These are phyloP conservation scores for Pistacia vera DNA, from an alignment of 345 rosid genomes.

Conservation along the genomic window DNA sequence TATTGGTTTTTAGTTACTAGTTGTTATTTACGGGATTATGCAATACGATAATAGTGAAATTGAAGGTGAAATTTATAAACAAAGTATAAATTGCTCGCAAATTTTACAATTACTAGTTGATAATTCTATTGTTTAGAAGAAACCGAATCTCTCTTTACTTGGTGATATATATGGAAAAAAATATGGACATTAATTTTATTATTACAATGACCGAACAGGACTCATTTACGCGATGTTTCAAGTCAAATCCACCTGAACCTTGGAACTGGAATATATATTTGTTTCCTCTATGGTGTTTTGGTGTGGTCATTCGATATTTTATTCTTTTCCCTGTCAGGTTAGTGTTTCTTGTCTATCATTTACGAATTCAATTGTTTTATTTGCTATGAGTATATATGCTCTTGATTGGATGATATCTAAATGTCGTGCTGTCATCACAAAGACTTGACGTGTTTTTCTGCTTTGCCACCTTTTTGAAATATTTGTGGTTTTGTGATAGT, in stretches of 20 bases:
- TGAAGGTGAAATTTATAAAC: no score
- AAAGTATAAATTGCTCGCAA: no score
- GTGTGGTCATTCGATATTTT: constrained; percentile 81
- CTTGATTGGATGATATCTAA: neutral
- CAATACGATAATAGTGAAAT: no score
- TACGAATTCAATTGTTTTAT: neutral
- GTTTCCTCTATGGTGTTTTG: constrained; percentile 92
- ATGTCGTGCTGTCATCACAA: neutral
- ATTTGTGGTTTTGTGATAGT: neutral
- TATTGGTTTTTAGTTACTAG: no score
- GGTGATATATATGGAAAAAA: no score
- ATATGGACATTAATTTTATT: no score
- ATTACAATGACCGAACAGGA: constrained; percentile 45
- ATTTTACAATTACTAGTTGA: no score
- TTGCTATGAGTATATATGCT: neutral
- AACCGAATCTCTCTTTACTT: no score
- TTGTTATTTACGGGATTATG: no score
- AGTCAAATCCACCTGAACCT: constrained; percentile 90
- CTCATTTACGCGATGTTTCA: constrained; percentile 90
- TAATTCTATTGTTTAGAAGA: no score
- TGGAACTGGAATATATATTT: constrained; percentile 97
- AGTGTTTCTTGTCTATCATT: neutral
- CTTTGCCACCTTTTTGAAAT: no score
- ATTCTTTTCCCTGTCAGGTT: constrained; percentile 88
- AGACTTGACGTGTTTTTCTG: no score